Evolutionary conservation across 1,139 yeast species (phyloP), one percentile per base, ranked within the genome.

Genomic region (Arxiozyma heterogenica): DNA sequence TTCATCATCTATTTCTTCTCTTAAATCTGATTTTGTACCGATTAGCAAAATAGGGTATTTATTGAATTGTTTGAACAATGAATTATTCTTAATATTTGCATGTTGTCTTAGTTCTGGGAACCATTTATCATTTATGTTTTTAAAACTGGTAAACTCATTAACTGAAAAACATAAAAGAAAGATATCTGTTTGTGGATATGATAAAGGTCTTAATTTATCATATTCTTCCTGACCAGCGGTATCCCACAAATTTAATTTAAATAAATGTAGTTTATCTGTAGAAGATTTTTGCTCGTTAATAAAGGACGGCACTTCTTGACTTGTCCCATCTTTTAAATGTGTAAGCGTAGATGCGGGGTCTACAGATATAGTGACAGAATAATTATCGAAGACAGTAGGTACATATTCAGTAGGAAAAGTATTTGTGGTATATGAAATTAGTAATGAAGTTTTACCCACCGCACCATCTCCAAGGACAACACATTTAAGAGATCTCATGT

Each of bases 181-280:
- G 47, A 90, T 86, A 64, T 89, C 96, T 0, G 97, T 89, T 65
- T 90, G 96, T 1, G 96, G 96, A 67, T 90, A 90, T 21, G 95
- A 86, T 59, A 90, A 75, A 5, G 97, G 97, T 71, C 97, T 79
- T 67, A 90, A 77, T 59, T 96, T 77, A 70, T 90, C 96, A 70
- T 90, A 90, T 69, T 90, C 97, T 65, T 87, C 86, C 71, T 90
- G 97, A 34, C 97, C 97, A 9, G 97, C 97, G n/a, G 97, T 90
- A 78, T 90, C 97, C 96, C 96, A 90, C 53, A 90, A 77, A 25
- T 95, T 95, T 52, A 90, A 75, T 64, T 86, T 86, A 62, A 87
- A 84, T 53, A 64, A 50, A 17, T 41, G 21, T 17, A 30, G 7
- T n/a, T 38, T 39, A 39, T 41, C 41, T 2, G 38, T 6, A 39